These are phyloP conservation scores for Aphanomyces invadans DNA, from an alignment of 352 stramenopile species.

Conservation along the genomic window DNA sequence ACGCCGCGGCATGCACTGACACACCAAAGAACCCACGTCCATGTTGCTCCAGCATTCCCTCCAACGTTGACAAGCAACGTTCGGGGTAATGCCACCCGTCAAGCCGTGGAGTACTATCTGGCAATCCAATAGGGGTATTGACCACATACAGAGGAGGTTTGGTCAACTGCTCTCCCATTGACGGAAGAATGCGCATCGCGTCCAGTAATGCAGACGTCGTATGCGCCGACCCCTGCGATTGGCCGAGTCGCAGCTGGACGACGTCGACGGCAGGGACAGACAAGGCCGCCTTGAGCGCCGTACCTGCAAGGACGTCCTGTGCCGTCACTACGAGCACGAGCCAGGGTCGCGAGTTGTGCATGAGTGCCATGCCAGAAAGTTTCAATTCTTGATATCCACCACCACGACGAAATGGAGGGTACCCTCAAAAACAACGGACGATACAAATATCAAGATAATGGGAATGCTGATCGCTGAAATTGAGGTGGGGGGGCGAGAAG, in stretches of 20 bases:
- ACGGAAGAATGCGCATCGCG: neutral
- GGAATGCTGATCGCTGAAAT: neutral
- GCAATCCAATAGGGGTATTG: conserved; percentile 3
- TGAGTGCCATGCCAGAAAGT: neutral
- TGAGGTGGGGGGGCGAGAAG: too few relatives aligned
- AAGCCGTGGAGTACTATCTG: neutral
- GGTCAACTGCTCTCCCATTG: neutral
- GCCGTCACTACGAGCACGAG: conserved; percentile 21
- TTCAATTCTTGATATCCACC: neutral
- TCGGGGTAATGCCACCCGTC: conserved; percentile 18
- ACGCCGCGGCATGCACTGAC: conserved; percentile 36
- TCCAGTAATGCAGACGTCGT: neutral
- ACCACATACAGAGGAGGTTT: neutral
- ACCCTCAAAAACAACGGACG: neutral
- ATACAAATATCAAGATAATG: conserved; percentile 1
- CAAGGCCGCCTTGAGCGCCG: conserved; percentile 6
- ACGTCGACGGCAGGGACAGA: neutral
- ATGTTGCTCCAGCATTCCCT: neutral
- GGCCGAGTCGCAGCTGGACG: conserved; percentile 11
- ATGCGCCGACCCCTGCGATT: neutral
- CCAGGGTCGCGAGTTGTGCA: neutral
- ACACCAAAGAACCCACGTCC: conserved; percentile 6
- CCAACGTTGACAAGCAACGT: neutral
- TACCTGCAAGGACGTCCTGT: neutral
- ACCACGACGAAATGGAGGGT: neutral